Base-by-base conservation (phyloP, 1,139 yeast species). In the Diutina catenulata region DNA sequence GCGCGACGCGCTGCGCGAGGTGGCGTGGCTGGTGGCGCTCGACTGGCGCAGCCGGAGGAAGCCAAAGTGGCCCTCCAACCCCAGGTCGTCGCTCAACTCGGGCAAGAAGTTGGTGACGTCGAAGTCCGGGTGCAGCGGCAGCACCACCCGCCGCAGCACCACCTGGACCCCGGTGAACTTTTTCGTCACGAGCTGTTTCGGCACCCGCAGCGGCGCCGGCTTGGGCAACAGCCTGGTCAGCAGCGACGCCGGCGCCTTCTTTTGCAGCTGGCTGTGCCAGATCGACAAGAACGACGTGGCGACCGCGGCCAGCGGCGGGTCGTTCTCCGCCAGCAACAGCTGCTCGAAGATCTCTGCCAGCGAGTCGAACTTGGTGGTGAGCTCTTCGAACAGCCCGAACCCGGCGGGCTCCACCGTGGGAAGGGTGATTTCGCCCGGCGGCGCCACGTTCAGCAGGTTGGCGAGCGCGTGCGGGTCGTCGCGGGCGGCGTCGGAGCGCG, bases 31-130 rank as follows among this genome's bases (percentile, higher is more conserved):
- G n/a, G 31, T 16, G 7, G 14, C 15, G 22, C 45, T 26, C 42
- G 41, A 33, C 37, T 6, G 42, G 27, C n/a, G 42, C 28, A 14
- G 22, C 22, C 16, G 46, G 39, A 57, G 52, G 33, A 42, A 41
- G 21, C 51, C 55, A 47, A 68, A 62, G 39, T 62, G 64, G 39
- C 52, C 53, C 29, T 57, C 69, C 45, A 68, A 62, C 1, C 70
- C 73, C n/a, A 73, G 67, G 44, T 65, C 72, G 37, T 63, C 62
- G 0, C 73, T 64, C 33, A 68, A 43, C 43, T 68, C 72, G 3
- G 74, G 73, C 41, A 68, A 56, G 41, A 63, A 65, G 8, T 57
- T 64, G 2, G 68, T 56, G 1, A 62, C 61, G 28, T 64, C 52
- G 27, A 63, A 50, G 38, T 64, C 68, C 29, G 62, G 66, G 43